Evolutionary conservation across 2,329 filamentous ascomycete genomes (phyloP).

Genomic region (Aspergillus sp.): DNA sequence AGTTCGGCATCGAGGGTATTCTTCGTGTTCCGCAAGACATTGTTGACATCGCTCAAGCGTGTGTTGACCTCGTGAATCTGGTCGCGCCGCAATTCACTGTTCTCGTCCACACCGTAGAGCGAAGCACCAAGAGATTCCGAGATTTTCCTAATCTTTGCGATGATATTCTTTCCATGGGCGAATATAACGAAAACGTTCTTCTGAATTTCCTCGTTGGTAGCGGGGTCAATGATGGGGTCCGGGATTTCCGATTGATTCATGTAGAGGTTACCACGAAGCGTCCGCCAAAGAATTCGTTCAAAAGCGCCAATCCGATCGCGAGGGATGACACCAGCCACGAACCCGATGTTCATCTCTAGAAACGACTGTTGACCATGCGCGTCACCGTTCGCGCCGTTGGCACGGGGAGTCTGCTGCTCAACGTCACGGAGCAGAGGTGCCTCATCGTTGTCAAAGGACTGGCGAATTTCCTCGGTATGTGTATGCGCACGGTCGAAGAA

Average conservation of each 20-base stretch:
- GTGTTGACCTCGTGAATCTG: conserved; percentile 98
- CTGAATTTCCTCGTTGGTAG: conserved; percentile 86
- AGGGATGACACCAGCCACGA: conserved; percentile 93
- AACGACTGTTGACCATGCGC: conserved; percentile 79
- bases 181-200: conserved; percentile 99
- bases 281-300: conserved; percentile 96
- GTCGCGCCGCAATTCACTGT: conserved; percentile 90
- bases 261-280: conserved; percentile 94
- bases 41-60: conserved; percentile 85
- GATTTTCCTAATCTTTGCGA: conserved; percentile 98
- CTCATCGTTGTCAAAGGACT: conserved; percentile 84
- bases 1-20: conserved; percentile 90
- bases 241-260: conserved; percentile 99
- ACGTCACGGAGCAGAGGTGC: conserved; percentile 91
- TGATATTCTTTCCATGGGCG: conserved; percentile 95
- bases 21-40: conserved; percentile 93
- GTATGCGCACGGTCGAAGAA: conserved; percentile 97
- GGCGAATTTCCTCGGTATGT: conserved; percentile 93
- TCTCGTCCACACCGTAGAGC: conserved; percentile 96
- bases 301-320: conserved; percentile 93
- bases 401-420: conserved; percentile 71
- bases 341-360: conserved; percentile 98
- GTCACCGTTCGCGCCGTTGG: conserved; percentile 62
- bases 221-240: conserved; percentile 87
- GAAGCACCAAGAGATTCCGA: conserved; percentile 96